Conservation (phyloP, 495 filamentous ascomycete species). For the Sphaerosporella brunnea region DNA sequence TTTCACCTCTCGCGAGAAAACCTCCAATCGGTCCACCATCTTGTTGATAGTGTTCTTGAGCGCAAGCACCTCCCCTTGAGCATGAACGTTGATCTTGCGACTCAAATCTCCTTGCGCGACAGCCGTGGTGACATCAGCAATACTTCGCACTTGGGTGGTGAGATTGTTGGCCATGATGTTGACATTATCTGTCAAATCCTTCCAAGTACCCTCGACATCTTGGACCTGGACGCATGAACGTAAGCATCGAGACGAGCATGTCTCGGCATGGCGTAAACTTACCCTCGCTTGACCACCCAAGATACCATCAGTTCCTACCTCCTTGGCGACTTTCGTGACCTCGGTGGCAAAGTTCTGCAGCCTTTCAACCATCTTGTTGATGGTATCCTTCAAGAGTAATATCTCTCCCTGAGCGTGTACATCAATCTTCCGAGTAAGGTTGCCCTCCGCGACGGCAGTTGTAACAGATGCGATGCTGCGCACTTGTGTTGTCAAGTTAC, state of each 20-base stretch:
- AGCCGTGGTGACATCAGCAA: slow-evolving; percentile 94
- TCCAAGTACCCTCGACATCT: slow-evolving; percentile 98
- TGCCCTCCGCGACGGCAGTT: slow-evolving; percentile 84
- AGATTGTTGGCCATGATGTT: slow-evolving; percentile 73
- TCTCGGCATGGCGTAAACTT: neutral
- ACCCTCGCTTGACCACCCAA: slow-evolving; percentile 73
- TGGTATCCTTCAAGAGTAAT: slow-evolving; percentile 83
- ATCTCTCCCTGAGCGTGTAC: slow-evolving; percentile 96
- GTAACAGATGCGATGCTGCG: slow-evolving; percentile 97
- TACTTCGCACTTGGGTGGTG: slow-evolving; percentile 94
- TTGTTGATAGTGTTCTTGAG: slow-evolving; percentile 97
- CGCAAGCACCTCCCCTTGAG: slow-evolving; percentile 83
- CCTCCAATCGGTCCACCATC: slow-evolving; percentile 92
- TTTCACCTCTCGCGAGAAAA: slow-evolving; percentile 93
- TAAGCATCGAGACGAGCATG: neutral
- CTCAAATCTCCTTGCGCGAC: slow-evolving; percentile 81
- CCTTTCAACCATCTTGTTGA: slow-evolving; percentile 98
- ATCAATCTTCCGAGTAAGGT: slow-evolving; percentile 87
- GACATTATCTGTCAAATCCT: slow-evolving; percentile 92
- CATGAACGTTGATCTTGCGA: slow-evolving; percentile 89
- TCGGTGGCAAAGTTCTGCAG: slow-evolving; percentile 94
- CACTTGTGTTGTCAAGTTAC: slow-evolving; percentile 94
- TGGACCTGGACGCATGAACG: slow-evolving; percentile 48
- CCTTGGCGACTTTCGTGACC: slow-evolving; percentile 94
- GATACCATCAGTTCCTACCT: slow-evolving; percentile 94